These are phyloP conservation scores for Byssothecium circinans DNA, from an alignment of 2,329 filamentous ascomycete species.

Conservation along the genomic window DNA sequence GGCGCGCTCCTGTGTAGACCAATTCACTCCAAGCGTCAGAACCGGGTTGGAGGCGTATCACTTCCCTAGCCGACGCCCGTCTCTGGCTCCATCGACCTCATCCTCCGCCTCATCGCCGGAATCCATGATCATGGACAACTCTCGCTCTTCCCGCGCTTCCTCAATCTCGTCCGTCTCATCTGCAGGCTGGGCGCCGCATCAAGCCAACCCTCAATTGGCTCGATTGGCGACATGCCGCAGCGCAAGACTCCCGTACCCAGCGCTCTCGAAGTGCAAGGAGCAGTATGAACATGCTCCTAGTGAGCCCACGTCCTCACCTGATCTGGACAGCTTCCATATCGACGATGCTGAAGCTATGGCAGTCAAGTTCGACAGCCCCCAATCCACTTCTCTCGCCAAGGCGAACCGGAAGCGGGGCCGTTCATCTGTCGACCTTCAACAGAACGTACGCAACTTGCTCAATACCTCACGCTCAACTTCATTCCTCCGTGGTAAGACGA, in stretches of 20 bases:
- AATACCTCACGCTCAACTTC: conserved; percentile 42
- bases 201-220: conserved; percentile 47
- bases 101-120: conserved; percentile 61
- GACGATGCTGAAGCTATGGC: conserved; percentile 40
- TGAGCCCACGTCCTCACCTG: conserved; percentile 43
- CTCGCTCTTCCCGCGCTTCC: conserved; percentile 58
- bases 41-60: conserved; percentile 51
- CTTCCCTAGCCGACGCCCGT: conserved; percentile 48
- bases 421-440: conserved; percentile 64
- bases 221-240: conserved; percentile 56
- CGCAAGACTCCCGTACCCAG: conserved; percentile 47
- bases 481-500: conserved; percentile 40
- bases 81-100: conserved; percentile 54
- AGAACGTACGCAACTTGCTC: conserved; percentile 68
- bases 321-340: conserved; percentile 56
- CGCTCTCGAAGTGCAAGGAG: conserved; percentile 42
- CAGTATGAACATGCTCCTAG: conserved; percentile 37
- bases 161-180: conserved; percentile 58
- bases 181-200: conserved; percentile 55
- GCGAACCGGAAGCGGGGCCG: conserved; percentile 61
- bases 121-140: conserved; percentile 64
- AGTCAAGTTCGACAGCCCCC: conserved; percentile 30
- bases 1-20: conserved; percentile 59
- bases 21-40: conserved; percentile 45
- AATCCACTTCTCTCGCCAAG: conserved; percentile 20